Base-by-base conservation (phyloP, 176 grass and related monocot genomes). In the Bothriochloa decipiens region DNA sequence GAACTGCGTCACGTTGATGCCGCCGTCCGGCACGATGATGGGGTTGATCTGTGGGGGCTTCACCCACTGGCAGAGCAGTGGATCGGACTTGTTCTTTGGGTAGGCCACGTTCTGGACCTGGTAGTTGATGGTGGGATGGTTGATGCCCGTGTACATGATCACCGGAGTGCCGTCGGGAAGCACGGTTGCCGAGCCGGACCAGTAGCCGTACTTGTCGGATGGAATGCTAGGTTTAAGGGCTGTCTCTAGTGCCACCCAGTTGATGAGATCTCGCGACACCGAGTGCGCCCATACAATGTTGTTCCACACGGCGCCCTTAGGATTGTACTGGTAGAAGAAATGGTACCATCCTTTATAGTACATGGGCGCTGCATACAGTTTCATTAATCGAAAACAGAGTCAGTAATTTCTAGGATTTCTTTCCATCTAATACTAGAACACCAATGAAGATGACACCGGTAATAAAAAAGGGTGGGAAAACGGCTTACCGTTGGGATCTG, bases 281-380 rank as follows among this genome's bases (percentile, higher is more conserved):
- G 93, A 95, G 76, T 95, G 93, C 12, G 79, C 93, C 93, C 93
- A 95, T 36, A 90, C 93, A 18, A 92, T 92, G 78, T 95, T 91
- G 20, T 50, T 68, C 75, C 86, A 90, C 18, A 91, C 83, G 0
- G 93, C 71, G 22, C 94, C 83, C 18, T 93, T 87, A 8, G 91
- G 94, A 28, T 93, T 92, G 53, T 93, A 96, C 36, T 91, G 91
- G 47, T 91, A 96, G 83, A 96, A 93, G 5, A 96, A 65, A 64
- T 96, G 93, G 77, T 96, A 93, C 83, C 91, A 84, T 0, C 94
- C 94, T 27, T 93, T 87, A 74, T 96, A 91, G 45, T 93, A 91
- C 83, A 93, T 58, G 4, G 94, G 91, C 1, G 91, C 94, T 96
- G 88, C 11, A 27, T 16, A 22, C 29, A 32, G 29, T 32, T 32